These are phyloP conservation scores for Oryza meridionalis DNA, from an alignment of 176 grass and related monocot species.

Conservation along the genomic window DNA sequence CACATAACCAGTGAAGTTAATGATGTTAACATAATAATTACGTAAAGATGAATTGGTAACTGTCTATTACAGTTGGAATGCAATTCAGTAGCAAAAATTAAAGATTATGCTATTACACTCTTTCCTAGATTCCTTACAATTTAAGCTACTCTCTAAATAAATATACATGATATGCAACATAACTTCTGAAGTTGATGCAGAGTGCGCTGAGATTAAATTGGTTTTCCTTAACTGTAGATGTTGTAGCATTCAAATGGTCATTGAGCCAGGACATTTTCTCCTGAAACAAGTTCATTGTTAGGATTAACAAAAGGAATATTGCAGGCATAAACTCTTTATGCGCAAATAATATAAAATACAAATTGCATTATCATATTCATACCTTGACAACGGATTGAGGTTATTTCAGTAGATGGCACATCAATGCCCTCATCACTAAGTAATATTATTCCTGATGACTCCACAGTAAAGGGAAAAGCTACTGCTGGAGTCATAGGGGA, in stretches of 20 bases:
- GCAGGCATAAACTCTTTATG: constrained; percentile 8
- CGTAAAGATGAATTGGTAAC: constrained; percentile 10
- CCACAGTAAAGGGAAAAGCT: constrained; percentile 80
- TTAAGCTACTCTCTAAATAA: not conserved
- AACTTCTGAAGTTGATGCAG: constrained; percentile 31
- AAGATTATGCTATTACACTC: not conserved
- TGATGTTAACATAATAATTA: constrained; percentile 14
- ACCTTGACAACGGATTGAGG: constrained; percentile 80
- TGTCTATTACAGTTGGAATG: constrained; percentile 5
- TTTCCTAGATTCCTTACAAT: not conserved
- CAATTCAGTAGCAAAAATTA: constrained; percentile 1
- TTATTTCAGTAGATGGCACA: constrained; percentile 74
- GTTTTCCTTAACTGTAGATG: not conserved
- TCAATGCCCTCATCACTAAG: constrained; percentile 66
- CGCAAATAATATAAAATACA: not conserved
- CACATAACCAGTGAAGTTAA: constrained; percentile 7
- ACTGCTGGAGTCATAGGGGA: constrained; percentile 86
- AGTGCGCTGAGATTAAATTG: constrained; percentile 11
- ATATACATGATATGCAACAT: constrained; percentile 10
- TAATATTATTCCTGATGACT: constrained; percentile 76
- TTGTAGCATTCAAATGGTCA: constrained; percentile 32
- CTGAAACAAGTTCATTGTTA: constrained; percentile 53
- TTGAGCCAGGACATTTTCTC: constrained; percentile 67
- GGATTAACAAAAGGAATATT: constrained; percentile 19
- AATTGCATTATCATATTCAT: constrained; percentile 35